Evolutionary conservation across 148 eudicot species (phyloP).

Genomic region (Rhododendron williamsianum): DNA sequence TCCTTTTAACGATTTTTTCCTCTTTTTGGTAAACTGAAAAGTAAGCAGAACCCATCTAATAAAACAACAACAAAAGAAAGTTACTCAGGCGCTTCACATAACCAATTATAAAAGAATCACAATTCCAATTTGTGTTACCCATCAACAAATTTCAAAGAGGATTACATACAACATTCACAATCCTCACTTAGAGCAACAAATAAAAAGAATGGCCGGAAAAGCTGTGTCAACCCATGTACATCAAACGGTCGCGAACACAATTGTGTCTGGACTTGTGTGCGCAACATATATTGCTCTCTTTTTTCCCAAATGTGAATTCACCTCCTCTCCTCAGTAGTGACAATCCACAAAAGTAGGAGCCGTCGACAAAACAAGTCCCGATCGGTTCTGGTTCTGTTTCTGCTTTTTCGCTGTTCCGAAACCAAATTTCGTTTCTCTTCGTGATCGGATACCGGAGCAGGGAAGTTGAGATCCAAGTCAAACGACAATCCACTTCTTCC

Average conservation of each 20-base stretch:
- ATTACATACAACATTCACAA: too few species aligned
- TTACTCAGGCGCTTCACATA: too few species aligned
- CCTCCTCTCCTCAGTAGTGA: background rate
- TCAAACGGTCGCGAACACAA: too few species aligned
- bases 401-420: background rate
- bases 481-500: background rate
- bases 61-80: too few species aligned
- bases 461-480: slow-evolving; percentile 4
- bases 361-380: slow-evolving; percentile 32
- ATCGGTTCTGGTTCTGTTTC: background rate
- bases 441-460: background rate
- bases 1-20: too few species aligned
- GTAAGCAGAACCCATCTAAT: too few species aligned
- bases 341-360: slow-evolving; percentile 50
- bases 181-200: background rate
- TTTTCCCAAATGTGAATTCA: background rate
- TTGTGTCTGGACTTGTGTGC: too few species aligned
- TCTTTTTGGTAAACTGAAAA: too few species aligned
- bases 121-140: too few species aligned
- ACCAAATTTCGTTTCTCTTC: background rate
- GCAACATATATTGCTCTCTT: too few species aligned
- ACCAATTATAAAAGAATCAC: too few species aligned
- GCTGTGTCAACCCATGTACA: background rate
- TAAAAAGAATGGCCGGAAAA: background rate
- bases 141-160: background rate